Conservation (phyloP, 1,139 yeast species). For the Protomyces macrosporus region DNA sequence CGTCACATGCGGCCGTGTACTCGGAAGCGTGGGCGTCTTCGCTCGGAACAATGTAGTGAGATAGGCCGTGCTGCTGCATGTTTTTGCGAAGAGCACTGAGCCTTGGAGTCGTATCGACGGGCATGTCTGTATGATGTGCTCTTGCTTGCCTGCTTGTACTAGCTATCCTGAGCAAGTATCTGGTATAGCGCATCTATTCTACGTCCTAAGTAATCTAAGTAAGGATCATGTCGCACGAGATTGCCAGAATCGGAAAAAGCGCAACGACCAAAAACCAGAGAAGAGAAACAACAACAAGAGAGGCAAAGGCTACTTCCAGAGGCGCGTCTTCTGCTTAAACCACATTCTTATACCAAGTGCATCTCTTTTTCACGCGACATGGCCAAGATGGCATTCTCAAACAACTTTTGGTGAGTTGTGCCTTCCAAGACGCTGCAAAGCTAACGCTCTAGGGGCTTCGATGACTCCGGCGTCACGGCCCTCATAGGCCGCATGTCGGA, state of each 20-base stretch:
- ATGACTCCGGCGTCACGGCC: constrained; percentile 29
- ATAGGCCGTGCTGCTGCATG: constrained; percentile 63
- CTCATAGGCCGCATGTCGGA: constrained; percentile 57
- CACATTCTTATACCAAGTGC: no score
- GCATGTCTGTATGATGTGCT: background rate
- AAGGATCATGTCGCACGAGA: no score
- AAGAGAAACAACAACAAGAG: no score
- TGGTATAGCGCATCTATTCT: no score
- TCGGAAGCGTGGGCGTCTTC: constrained; percentile 26
- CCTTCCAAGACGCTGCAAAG: no score
- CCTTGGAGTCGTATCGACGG: constrained; percentile 34
- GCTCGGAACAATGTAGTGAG: constrained; percentile 49
- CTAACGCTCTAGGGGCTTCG: constrained; percentile 23
- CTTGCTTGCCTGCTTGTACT: no score
- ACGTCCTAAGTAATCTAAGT: no score
- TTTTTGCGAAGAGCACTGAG: constrained; percentile 57
- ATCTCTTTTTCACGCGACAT: background rate
- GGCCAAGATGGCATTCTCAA: background rate
- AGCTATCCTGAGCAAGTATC: no score
- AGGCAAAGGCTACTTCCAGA: no score
- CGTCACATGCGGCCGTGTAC: constrained; percentile 29
- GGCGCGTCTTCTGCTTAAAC: no score
- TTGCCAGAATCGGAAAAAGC: no score
- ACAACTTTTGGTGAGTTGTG: background rate
- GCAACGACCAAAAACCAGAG: no score